A percentile compares a stretch with the other conserved stretches of the same genome.
These are phyloP conservation scores for Acrodontium crateriforme DNA, from an alignment of 2,329 filamentous ascomycete genomes.

Conservation along the genomic window DNA sequence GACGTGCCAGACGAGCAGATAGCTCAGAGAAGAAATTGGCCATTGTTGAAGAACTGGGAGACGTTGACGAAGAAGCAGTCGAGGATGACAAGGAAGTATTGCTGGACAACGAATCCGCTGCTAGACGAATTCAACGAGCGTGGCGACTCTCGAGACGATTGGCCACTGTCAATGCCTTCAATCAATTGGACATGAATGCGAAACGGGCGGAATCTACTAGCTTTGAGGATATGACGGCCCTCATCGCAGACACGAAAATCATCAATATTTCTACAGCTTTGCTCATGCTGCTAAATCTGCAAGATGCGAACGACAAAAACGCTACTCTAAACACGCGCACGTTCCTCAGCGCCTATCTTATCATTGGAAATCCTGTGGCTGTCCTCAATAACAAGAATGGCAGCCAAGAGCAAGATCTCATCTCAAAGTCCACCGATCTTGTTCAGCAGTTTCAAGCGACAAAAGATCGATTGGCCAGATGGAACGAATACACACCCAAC, in stretches of 20 bases:
- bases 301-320: slow-evolving; percentile 43
- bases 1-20: slow-evolving; percentile 26
- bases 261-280: slow-evolving; percentile 52
- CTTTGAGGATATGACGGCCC: slow-evolving; percentile 59
- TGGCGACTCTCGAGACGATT: slow-evolving; percentile 50
- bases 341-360: slow-evolving; percentile 68
- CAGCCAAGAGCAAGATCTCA: slow-evolving; percentile 55
- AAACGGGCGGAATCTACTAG: slow-evolving; percentile 55
- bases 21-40: slow-evolving; percentile 36
- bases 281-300: slow-evolving; percentile 54
- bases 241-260: slow-evolving; percentile 54
- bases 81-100: slow-evolving; percentile 16
- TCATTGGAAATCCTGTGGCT: slow-evolving; percentile 63
- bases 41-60: slow-evolving; percentile 36
- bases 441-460: slow-evolving; percentile 66
- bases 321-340: slow-evolving; percentile 56
- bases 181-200: slow-evolving; percentile 52
- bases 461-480: slow-evolving; percentile 48
- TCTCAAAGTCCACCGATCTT: slow-evolving; percentile 63
- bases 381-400: slow-evolving; percentile 66
- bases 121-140: slow-evolving; percentile 51
- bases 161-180: slow-evolving; percentile 51
- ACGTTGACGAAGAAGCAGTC: slow-evolving; percentile 32
- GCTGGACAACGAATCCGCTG: slow-evolving; percentile 49
- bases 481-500: slow-evolving; percentile 54